These are phyloP conservation scores for Fusarium hostae DNA, from an alignment of 2,329 filamentous ascomycete species.

Conservation along the genomic window DNA sequence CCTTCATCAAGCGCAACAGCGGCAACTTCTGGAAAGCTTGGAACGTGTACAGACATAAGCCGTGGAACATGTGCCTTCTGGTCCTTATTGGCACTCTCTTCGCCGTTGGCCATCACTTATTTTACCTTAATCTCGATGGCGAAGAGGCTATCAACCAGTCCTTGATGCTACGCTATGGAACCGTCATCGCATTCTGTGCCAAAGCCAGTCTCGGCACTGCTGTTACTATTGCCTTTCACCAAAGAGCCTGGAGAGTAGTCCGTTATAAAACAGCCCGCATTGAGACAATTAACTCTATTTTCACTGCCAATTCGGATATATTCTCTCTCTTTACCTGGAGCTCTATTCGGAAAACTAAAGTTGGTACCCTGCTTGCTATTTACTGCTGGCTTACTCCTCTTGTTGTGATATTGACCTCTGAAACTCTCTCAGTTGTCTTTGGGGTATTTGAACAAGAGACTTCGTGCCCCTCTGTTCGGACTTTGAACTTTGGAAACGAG, in stretches of 20 bases:
- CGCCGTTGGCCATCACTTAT: not conserved
- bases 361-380: fast-evolving
- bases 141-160: not conserved
- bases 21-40: not conserved
- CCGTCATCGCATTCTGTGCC: fast-evolving
- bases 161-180: fast-evolving
- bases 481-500: not conserved
- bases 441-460: not conserved
- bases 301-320: fast-evolving
- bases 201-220: not conserved
- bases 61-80: not conserved
- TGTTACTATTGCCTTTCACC: not conserved
- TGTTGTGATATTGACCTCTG: not conserved
- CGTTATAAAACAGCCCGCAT: not conserved
- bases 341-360: fast-evolving
- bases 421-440: fast-evolving
- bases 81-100: not conserved
- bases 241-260: not conserved
- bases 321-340: not conserved
- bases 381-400: not conserved
- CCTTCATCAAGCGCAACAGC: not conserved
- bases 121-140: not conserved
- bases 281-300: fast-evolving
- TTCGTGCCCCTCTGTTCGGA: fast-evolving
- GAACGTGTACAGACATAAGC: fast-evolving